Evolutionary conservation across 2,329 filamentous ascomycete species (phyloP).

Genomic region (Zopfia rhizophila): DNA sequence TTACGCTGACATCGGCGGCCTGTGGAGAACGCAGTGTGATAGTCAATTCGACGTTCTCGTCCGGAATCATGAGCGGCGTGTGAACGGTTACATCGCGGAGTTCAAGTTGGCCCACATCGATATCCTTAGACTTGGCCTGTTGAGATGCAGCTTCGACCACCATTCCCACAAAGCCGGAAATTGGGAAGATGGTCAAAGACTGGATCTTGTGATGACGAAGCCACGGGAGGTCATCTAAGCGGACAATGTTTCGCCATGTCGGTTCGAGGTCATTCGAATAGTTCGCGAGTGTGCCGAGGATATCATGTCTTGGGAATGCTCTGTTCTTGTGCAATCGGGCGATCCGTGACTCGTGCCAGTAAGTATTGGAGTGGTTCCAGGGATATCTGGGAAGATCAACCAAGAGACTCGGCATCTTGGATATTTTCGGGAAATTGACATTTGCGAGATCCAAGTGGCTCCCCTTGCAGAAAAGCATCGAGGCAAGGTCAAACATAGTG

Average conservation of each 20-base stretch:
- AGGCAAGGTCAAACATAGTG: conserved; percentile 29
- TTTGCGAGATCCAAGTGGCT: conserved; percentile 28
- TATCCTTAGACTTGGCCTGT: conserved; percentile 15
- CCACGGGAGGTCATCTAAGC: conserved; percentile 57
- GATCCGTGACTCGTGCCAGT: conserved; percentile 34
- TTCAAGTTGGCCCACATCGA: conserved; percentile 27
- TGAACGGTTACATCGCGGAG: conserved; percentile 29
- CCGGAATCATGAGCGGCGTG: conserved; percentile 36
- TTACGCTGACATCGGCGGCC: not conserved
- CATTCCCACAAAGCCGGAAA: conserved; percentile 41
- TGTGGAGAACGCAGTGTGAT: conserved; percentile 33
- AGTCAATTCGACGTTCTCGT: conserved; percentile 43
- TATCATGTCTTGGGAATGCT: conserved; percentile 36
- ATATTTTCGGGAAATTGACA: conserved; percentile 35
- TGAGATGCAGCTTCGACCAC: conserved; percentile 40
- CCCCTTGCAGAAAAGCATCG: conserved; percentile 23
- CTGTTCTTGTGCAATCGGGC: conserved; percentile 26
- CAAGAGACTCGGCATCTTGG: conserved; percentile 23
- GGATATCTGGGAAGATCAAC: conserved; percentile 43
- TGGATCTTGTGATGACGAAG: conserved; percentile 58
- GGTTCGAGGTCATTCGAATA: conserved; percentile 33
- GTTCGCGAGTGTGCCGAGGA: conserved; percentile 23
- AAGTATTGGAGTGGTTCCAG: conserved; percentile 43
- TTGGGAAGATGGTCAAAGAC: conserved; percentile 40
- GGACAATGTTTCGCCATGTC: conserved; percentile 59